phyloP scores from a whole-genome alignment of 2,329 filamentous ascomycete species.

The Colletotrichum tropicale region DNA sequence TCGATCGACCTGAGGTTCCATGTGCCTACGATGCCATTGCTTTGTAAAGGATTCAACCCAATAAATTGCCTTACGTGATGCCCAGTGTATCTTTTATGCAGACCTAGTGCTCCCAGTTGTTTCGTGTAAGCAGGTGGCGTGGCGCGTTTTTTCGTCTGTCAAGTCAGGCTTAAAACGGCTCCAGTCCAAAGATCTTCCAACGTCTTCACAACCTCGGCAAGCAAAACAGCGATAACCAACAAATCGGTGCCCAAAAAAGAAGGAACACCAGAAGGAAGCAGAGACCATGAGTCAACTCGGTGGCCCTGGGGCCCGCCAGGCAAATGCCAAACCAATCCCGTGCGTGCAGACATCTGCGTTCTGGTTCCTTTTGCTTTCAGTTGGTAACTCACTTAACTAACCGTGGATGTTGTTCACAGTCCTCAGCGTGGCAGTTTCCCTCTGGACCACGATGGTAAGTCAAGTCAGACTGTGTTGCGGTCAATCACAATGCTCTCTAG shows the following conservation, averaged over 20 bases:
- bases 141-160: background rate
- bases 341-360: conserved; percentile 44
- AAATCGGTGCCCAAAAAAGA: background rate
- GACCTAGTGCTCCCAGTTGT: background rate
- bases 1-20: background rate
- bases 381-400: background rate
- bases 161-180: background rate
- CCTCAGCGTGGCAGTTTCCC: conserved; percentile 94
- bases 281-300: conserved; percentile 68
- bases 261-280: background rate
- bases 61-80: background rate
- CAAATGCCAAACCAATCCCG: conserved; percentile 72
- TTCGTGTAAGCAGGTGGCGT: background rate
- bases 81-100: background rate
- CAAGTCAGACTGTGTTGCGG: background rate
- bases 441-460: conserved; percentile 83
- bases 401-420: conserved; percentile 44
- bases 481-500: background rate
- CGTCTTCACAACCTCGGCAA: background rate
- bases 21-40: background rate
- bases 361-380: background rate
- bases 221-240: background rate
- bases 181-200: background rate
- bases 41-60: background rate
- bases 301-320: conserved; percentile 69